A percentile compares a stretch with the other conserved stretches of the same genome.
phyloP scores from a whole-genome alignment of 306 rosid genomes.

The Acmispon strigosus region DNA sequence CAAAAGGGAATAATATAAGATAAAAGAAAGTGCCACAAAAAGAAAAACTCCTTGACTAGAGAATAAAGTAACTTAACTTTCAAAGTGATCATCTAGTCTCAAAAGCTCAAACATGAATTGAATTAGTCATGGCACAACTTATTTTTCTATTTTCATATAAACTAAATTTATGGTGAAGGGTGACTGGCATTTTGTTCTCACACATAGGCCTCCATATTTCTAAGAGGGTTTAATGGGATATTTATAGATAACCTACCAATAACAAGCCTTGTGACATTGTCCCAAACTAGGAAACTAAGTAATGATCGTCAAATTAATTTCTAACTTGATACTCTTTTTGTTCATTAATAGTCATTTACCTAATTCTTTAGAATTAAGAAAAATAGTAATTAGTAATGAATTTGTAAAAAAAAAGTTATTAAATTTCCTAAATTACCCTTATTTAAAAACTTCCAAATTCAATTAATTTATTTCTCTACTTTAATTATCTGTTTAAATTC shows the following conservation, averaged over 20 bases:
- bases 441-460: too few relatives aligned
- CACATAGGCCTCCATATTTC: background rate
- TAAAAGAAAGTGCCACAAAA: background rate
- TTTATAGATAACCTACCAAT: background rate
- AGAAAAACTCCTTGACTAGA: slow-evolving; percentile 11
- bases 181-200: background rate
- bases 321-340: too few relatives aligned
- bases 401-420: too few relatives aligned
- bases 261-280: background rate
- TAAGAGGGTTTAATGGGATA: background rate
- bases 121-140: background rate
- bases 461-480: too few relatives aligned
- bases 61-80: background rate
- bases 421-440: too few relatives aligned
- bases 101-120: background rate
- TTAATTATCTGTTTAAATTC: too few relatives aligned
- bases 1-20: slow-evolving; percentile 10
- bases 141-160: background rate
- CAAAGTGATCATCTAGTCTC: slow-evolving; percentile 13
- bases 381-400: too few relatives aligned
- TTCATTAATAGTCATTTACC: too few relatives aligned
- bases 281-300: too few relatives aligned
- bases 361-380: too few relatives aligned
- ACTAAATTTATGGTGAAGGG: background rate
- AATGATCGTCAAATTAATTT: too few relatives aligned